A percentile compares a stretch with the other conserved stretches of the same genome.
phyloP scores from a whole-genome alignment of 1,139 yeast species.

The Blastobotrys aristatus region DNA sequence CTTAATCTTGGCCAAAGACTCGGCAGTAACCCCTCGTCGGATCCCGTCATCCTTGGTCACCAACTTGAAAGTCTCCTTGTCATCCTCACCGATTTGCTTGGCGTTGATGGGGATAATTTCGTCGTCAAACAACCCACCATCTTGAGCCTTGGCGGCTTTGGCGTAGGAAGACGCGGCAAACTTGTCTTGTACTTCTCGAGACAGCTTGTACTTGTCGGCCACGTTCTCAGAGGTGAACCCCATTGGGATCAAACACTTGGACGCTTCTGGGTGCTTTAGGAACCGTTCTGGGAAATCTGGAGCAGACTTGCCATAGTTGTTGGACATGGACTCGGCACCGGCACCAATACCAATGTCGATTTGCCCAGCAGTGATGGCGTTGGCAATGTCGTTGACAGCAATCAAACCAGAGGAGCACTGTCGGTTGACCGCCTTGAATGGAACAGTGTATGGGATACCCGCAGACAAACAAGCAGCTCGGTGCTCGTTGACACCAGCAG shows the following conservation, averaged over 20 bases:
- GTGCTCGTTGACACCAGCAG: conserved; percentile 91
- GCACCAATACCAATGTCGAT: conserved; percentile 86
- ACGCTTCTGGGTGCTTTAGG: conserved; percentile 45
- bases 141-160: conserved; percentile 74
- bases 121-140: conserved; percentile 67
- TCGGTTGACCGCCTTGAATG: conserved; percentile 81
- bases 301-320: conserved; percentile 67
- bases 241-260: conserved; percentile 78
- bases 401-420: conserved; percentile 93
- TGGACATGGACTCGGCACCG: conserved; percentile 91
- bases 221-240: conserved; percentile 85
- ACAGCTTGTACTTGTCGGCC: conserved; percentile 42
- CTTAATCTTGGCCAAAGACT: conserved; percentile 62
- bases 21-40: conserved; percentile 78
- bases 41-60: conserved; percentile 88
- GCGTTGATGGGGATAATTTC: conserved; percentile 76
- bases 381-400: conserved; percentile 85
- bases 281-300: conserved; percentile 56
- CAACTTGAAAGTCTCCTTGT: conserved; percentile 37
- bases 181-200: conserved; percentile 40
- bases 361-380: conserved; percentile 81
- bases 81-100: conserved; percentile 35
- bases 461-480: conserved; percentile 73
- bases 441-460: conserved; percentile 64
- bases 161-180: conserved; percentile 41